phyloP scores from a whole-genome alignment of 2,329 filamentous ascomycete species.

The Neonectria ditissima region DNA sequence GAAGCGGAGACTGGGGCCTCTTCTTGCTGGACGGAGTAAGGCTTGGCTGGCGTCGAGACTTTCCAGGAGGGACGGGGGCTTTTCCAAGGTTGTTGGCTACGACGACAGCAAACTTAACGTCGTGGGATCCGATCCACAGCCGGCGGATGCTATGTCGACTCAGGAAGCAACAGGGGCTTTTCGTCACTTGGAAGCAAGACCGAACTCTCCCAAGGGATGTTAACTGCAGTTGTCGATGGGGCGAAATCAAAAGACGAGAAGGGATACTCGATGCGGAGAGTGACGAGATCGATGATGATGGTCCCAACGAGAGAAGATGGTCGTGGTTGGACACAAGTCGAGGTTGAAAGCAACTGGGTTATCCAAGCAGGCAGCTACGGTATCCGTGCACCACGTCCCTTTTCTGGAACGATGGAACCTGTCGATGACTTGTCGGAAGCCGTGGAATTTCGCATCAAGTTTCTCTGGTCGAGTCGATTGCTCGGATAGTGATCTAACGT shows the following conservation, averaged over 20 bases:
- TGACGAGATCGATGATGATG: neutral
- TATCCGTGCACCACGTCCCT: neutral
- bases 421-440: neutral
- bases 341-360: slow-evolving; percentile 1
- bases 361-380: neutral
- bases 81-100: neutral
- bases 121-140: neutral
- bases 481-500: neutral
- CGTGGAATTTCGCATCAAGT: neutral
- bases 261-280: neutral
- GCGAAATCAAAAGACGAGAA: neutral
- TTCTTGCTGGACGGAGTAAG: neutral
- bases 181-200: neutral
- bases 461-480: neutral
- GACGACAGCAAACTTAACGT: neutral
- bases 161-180: neutral
- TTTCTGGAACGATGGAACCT: neutral
- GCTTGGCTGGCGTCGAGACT: neutral
- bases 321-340: neutral
- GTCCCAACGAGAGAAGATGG: neutral
- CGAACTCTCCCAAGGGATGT: neutral
- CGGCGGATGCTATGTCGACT: neutral
- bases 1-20: neutral
- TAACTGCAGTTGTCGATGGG: neutral
- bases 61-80: neutral